Evolutionary conservation across 208 protist species (phyloP), one percentile per base, ranked within the genome.

Genomic region (Acanthamoeba sp.): DNA sequence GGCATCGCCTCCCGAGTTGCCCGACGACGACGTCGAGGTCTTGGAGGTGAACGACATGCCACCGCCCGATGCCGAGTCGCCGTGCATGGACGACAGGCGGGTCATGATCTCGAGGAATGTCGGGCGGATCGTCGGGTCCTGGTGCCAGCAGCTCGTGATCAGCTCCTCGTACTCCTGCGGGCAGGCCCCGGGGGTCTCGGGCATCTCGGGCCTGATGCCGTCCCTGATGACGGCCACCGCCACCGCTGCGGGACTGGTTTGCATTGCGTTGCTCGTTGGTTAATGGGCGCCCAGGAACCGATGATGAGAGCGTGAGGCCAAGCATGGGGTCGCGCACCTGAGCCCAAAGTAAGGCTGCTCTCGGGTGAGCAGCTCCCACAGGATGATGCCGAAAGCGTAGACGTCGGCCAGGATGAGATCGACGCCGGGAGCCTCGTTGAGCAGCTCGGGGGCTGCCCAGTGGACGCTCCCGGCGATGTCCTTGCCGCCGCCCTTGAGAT

Each of bases 31-130:
- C 5, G 76, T 55, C 45, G 73, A 84, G 24, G 22, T 45, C 40
- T 29, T 50, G n/a, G 59, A 69, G 59, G 59, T 69, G 59, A 69
- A 69, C n/a, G 59, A 69, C 27, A 32, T 69, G 2, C 22, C 27
- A n/a, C 12, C 29, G 59, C 29, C 29, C n/a, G 59, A 69, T 5
- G 22, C 16, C 59, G 59, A 69, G 59, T 85, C 76, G 27, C 76
- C 76, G 10, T 48, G n/a, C 76, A 85, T 85, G 50, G 27, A n/a
- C 27, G 45, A 59, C 27, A 91, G 84, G 20, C 84, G 16, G 20
- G 84, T 91, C 34, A 69, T 91, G 40, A 91, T 69, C 34, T 91
- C 84, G 22, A 91, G 34, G 84, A 91, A 91, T 12, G 84, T 71
- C 24, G 84, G 84, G n/a, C 84, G 45, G 20, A 59, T 42, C 22